Evolutionary conservation across 768 basidiomycete species (phyloP).

Genomic region (Suillus paluster): DNA sequence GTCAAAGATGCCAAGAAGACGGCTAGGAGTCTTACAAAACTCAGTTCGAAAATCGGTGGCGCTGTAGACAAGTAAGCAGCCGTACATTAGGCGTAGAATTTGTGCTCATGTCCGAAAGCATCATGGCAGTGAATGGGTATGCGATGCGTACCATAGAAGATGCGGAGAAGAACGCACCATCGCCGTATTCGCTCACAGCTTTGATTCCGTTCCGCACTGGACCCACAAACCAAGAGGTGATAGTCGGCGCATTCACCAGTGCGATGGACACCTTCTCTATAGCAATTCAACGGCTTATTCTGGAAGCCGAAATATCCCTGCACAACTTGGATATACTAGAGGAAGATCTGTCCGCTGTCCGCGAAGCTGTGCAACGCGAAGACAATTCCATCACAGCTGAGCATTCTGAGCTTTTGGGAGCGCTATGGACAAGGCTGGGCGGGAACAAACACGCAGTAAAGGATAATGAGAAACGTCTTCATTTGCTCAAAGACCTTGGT

Average conservation of each 20-base stretch:
- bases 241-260: constrained; percentile 58
- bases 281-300: constrained; percentile 56
- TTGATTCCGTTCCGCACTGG: constrained; percentile 45
- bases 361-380: constrained; percentile 66
- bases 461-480: constrained; percentile 55
- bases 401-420: constrained; percentile 58
- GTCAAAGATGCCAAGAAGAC: constrained; percentile 64
- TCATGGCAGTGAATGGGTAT: constrained; percentile 62
- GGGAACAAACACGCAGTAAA: constrained; percentile 56
- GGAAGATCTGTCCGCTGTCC: constrained; percentile 55
- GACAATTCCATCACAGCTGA: constrained; percentile 48
- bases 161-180: constrained; percentile 32
- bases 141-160: constrained; percentile 61
- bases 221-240: constrained; percentile 46
- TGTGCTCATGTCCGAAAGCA: background rate
- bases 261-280: constrained; percentile 63
- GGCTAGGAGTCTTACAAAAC: constrained; percentile 60
- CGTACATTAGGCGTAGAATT: background rate
- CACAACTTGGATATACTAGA: constrained; percentile 66
- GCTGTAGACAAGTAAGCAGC: constrained; percentile 72
- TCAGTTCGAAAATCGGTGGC: constrained; percentile 71
- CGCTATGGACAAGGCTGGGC: constrained; percentile 73
- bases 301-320: constrained; percentile 68
- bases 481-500: constrained; percentile 57
- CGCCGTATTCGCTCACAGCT: constrained; percentile 33